Evolutionary conservation across 2,329 filamentous ascomycete species (phyloP), one percentile per base, ranked within the genome.

Genomic region (Sporothrix luriei): DNA sequence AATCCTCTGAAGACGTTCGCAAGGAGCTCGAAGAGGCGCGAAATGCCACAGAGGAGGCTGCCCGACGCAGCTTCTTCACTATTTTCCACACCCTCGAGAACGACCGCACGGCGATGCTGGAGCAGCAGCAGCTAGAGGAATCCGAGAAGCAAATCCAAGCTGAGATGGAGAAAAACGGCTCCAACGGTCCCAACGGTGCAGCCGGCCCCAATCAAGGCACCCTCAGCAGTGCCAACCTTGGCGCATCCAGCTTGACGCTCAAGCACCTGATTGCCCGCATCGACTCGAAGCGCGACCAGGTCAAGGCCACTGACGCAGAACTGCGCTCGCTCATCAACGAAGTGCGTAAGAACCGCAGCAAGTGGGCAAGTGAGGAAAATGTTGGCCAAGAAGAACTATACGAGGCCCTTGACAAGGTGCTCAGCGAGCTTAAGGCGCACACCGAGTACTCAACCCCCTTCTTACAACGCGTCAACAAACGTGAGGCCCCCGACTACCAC

Each of bases 401-500:
- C 78, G 95, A 99, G 81, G 93, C 95, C 13, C 85, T 95, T 16
- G 95, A 99, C 79, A 98, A 98, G 82, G 95, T 99, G 67, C 84
- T 99, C 76, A 97, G 94, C 76, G 94, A 98, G 79, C 88, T 99
- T 69, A 98, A 98, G 80, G 95, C 95, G 48, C 94, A 96, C 82
- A 97, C 93, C 1, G 95, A 99, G 79, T 96, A 97, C 79, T 97
- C 95, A 1, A 93, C 92, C n/a, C 93, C 95, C 1, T 99, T 99
- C 75, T 80, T 99, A 69, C 93, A 93, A 69, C 88, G 93, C 74
- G 95, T 99, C 66, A 98, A 97, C 82, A 99, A 99, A 82, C 88
- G 95, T 75, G 95, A 99, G 79, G 95, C 93, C 14, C 95, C 94
- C 26, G 94, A 98, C 80, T 99, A 99, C 80, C 93, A 96, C 79